A percentile compares a stretch with the other conserved stretches of the same genome.
Conservation (phyloP, 106 monocot genomes). For the Dactylorhiza incarnata region DNA sequence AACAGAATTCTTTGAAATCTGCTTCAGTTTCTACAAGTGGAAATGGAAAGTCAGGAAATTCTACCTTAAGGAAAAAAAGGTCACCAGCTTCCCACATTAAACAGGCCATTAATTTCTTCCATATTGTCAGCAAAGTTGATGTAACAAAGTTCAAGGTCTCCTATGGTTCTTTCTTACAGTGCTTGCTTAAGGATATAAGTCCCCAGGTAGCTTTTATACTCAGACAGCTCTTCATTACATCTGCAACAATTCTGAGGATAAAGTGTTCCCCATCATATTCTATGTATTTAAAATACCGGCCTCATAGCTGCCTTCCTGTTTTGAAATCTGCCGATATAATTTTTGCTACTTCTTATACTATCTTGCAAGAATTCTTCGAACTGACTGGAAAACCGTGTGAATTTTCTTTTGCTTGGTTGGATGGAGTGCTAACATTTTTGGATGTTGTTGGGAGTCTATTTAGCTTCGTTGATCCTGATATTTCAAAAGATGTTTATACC, state of each 20-base stretch:
- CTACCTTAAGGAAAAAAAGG: conserved; percentile 1
- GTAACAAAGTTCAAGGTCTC: conserved; percentile 18
- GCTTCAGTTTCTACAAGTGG: neutral
- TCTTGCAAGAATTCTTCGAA: conserved; percentile 43
- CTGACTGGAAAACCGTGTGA: conserved; percentile 10
- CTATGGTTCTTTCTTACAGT: conserved; percentile 22
- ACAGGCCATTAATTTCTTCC: neutral
- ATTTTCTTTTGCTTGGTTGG: conserved; percentile 50
- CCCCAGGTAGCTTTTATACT: conserved; percentile 42
- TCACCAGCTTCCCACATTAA: conserved; percentile 7
- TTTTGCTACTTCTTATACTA: conserved; percentile 27
- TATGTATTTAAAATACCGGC: conserved; percentile 3
- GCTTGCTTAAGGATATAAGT: conserved; percentile 39
- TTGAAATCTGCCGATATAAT: conserved; percentile 26
- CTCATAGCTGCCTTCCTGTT: conserved; percentile 4
- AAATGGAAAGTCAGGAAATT: conserved; percentile 9
- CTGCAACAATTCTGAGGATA: conserved; percentile 66
- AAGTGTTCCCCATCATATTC: conserved; percentile 17
- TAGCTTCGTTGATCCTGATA: conserved; percentile 26
- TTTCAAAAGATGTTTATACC: conserved; percentile 42
- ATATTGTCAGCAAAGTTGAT: conserved; percentile 19
- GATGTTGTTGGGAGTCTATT: conserved; percentile 46
- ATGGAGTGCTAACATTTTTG: conserved; percentile 70
- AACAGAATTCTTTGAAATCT: neutral
- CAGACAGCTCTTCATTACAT: conserved; percentile 55